Conservation (phyloP, 2,329 filamentous ascomycete species). For the Pestalotiopsis sp. region DNA sequence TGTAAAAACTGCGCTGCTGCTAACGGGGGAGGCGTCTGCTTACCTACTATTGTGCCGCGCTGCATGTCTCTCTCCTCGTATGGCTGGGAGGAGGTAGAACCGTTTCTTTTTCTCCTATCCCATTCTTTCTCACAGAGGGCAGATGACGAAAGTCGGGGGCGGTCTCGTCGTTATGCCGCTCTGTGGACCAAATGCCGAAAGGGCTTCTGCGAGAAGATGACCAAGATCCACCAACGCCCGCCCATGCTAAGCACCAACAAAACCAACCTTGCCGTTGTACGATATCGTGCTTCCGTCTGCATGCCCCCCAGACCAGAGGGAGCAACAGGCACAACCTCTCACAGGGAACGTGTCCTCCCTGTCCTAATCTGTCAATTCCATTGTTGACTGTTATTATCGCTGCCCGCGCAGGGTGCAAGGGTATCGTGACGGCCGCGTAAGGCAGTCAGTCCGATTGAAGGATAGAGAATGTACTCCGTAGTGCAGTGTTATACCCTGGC, state of each 20-base stretch:
- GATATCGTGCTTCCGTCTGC: neutral
- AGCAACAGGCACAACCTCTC: neutral
- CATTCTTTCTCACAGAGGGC: neutral
- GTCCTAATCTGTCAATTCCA: neutral
- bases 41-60: neutral
- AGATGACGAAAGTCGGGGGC: neutral
- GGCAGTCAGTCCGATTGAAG: neutral
- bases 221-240: neutral
- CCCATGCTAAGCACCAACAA: neutral
- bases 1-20: neutral
- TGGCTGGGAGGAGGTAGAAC: neutral
- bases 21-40: neutral
- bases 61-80: neutral
- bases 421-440: neutral
- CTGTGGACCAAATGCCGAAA: neutral
- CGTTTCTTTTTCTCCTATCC: neutral
- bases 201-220: neutral
- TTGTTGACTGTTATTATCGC: neutral
- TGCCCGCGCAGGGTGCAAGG: neutral
- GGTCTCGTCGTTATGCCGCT: neutral
- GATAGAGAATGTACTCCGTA: neutral
- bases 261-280: neutral
- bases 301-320: neutral
- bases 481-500: neutral
- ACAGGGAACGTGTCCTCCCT: neutral